Percentiles rank a stretch among this genome's conserved stretches.
Conservation (phyloP, 2,329 filamentous ascomycete genomes). For the Thielaviopsis punctulata region DNA sequence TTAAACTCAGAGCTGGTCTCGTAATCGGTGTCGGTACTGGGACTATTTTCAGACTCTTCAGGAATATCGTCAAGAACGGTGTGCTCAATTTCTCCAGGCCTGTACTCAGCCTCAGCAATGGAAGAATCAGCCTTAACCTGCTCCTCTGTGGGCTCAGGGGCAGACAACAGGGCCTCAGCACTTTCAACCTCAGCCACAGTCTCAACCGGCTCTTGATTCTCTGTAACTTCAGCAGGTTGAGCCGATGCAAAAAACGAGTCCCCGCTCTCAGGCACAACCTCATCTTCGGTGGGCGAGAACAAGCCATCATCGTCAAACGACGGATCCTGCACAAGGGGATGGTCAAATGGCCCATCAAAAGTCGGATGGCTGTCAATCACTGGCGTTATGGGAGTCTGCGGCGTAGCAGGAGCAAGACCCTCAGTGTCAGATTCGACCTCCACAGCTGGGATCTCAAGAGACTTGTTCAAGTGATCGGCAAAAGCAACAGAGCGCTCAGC, state of each 20-base stretch:
- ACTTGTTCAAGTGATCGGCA: not conserved
- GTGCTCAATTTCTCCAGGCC: not conserved
- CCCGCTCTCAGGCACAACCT: not conserved
- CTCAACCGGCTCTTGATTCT: not conserved
- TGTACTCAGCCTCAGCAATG: not conserved
- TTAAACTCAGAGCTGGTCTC: conserved; percentile 3
- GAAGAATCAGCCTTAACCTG: not conserved
- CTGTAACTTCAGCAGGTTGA: not conserved
- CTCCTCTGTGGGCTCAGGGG: not conserved
- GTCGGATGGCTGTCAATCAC: not conserved
- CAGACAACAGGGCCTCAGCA: not conserved
- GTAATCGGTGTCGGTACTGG: not conserved
- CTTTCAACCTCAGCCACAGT: not conserved
- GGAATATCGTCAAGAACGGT: not conserved
- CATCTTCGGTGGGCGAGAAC: not conserved
- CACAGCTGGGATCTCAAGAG: not conserved
- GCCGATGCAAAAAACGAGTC: not conserved
- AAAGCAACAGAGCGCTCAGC: not conserved
- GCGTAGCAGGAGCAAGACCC: not conserved
- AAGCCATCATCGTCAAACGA: not conserved
- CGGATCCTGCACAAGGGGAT: not conserved
- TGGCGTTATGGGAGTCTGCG: not conserved
- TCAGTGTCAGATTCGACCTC: not conserved
- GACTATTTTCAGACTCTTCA: not conserved
- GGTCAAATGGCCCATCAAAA: not conserved